Base-by-base conservation (phyloP, 805 yeast genomes). In the Zygosaccharomyces lentus region DNA sequence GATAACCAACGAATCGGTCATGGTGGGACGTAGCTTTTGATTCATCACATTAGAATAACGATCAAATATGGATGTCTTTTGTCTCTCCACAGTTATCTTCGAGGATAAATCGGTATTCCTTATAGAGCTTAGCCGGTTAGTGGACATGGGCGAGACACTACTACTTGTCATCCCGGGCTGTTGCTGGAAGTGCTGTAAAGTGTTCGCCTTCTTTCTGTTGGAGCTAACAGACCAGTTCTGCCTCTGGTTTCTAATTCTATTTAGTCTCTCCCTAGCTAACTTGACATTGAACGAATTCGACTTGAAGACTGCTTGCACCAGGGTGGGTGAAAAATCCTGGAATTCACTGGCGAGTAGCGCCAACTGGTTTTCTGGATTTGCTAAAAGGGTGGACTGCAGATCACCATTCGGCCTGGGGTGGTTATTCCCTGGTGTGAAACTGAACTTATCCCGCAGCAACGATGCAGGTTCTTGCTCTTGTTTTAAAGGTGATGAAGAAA, bases 401-500 rank as follows among this genome's bases (percentile, higher is more conserved):
- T 38, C 37, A 40, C 23, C 25, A 10, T 29, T 10, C 3, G 44
- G 19, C 19, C 35, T 31, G 17, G 19, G 34, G 19, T 19, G 41
- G 56, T 17, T 25, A 60, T 46, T 48, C 47, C 56, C 26, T 46
- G 64, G 50, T 58, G 61, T 68, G 48, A 71, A 76, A 1, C 75
- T 66, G 50, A 73, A 76, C 52, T 67, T 66, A 45, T 73, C 76
- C 27, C 72, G 58, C 39, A 76, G 56, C 37, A 52, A 45, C 2
- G 58, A 42, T 19, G 53, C 47, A 21, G 46, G 35, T 23, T 47
- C 47, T n/a, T 43, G 41, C n/a, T 36, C 40, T 19, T 45, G 51
- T 36, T 61, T 57, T 27, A 62, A 43, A 21, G 59, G 67, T 9
- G 66, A 65, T 10, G 68, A 59, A 1, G 67, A 58, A 19, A 53